These are phyloP conservation scores for Carpinus fangiana DNA, from an alignment of 306 rosid genomes.

Conservation along the genomic window DNA sequence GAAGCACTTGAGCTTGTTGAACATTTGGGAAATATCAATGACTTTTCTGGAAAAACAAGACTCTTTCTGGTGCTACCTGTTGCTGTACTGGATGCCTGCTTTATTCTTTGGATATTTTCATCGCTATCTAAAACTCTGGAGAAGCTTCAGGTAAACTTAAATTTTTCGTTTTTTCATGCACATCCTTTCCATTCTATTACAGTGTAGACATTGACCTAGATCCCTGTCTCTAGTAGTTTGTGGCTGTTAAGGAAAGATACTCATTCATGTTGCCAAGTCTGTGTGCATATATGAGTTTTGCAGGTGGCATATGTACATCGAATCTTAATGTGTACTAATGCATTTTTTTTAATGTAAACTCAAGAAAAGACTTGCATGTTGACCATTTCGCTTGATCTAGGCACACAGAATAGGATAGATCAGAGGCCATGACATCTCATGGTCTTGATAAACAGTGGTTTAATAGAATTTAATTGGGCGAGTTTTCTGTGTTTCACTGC, in stretches of 20 bases:
- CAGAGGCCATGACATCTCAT: background rate
- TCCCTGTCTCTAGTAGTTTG: background rate
- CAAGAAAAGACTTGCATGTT: background rate
- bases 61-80: constrained; percentile 68
- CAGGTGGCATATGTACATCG: background rate
- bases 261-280: background rate
- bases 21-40: constrained; percentile 74
- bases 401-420: background rate
- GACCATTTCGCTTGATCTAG: constrained; percentile 2
- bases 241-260: constrained; percentile 9
- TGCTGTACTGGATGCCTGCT: constrained; percentile 70
- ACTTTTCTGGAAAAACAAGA: constrained; percentile 63
- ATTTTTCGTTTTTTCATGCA: constrained; percentile 3
- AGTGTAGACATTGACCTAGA: background rate
- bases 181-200: constrained; percentile 3
- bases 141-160: constrained; percentile 71
- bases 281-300: background rate
- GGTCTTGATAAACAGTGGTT: background rate
- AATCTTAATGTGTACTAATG: background rate
- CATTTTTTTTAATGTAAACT: background rate
- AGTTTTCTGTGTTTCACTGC: constrained; percentile 5
- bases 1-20: constrained; percentile 80
- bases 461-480: too few relatives aligned
- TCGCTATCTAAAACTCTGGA: constrained; percentile 69
- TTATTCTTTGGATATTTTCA: constrained; percentile 77